Conservation (phyloP, 352 stramenopile species). For the Chrysophaeum taylorii region DNA sequence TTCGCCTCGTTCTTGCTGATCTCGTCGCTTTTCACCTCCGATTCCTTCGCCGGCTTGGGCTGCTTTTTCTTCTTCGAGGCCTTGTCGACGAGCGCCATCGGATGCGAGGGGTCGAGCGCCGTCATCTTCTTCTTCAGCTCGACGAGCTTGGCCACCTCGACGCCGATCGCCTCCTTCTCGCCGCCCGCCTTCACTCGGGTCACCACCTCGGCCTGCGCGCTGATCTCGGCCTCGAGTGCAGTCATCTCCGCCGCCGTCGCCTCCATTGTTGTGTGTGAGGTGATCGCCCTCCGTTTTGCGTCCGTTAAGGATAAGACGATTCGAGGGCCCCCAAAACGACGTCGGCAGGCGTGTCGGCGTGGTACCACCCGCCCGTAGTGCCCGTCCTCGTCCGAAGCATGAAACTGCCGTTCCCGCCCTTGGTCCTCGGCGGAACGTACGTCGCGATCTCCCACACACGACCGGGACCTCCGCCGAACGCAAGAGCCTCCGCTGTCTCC, state of each 20-base stretch:
- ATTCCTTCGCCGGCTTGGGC: slow-evolving; percentile 34
- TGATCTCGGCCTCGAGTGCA: slow-evolving; percentile 35
- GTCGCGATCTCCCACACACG: too few species aligned
- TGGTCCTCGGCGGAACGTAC: too few species aligned
- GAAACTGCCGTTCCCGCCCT: too few species aligned
- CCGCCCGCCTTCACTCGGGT: slow-evolving; percentile 36
- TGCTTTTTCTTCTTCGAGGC: slow-evolving; percentile 46
- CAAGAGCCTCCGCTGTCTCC: too few species aligned
- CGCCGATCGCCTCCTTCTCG: slow-evolving; percentile 36
- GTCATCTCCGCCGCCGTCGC: slow-evolving; percentile 15
- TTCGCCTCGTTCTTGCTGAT: not conserved
- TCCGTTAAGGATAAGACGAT: too few species aligned
- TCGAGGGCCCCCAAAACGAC: too few species aligned
- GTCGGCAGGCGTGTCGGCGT: too few species aligned
- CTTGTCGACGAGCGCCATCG: slow-evolving; percentile 38
- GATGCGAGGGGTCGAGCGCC: not conserved
- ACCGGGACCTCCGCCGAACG: too few species aligned
- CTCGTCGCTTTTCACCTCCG: slow-evolving; percentile 16
- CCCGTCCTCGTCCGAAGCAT: too few species aligned
- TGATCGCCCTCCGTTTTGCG: too few species aligned
- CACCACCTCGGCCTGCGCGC: slow-evolving; percentile 34
- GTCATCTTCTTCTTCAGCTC: slow-evolving; percentile 32
- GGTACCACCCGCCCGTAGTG: too few species aligned
- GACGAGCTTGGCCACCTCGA: slow-evolving; percentile 32
- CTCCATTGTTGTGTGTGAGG: too few species aligned